Conservation (phyloP, 2,329 filamentous ascomycete genomes). For the Paecilomyces sp. region DNA sequence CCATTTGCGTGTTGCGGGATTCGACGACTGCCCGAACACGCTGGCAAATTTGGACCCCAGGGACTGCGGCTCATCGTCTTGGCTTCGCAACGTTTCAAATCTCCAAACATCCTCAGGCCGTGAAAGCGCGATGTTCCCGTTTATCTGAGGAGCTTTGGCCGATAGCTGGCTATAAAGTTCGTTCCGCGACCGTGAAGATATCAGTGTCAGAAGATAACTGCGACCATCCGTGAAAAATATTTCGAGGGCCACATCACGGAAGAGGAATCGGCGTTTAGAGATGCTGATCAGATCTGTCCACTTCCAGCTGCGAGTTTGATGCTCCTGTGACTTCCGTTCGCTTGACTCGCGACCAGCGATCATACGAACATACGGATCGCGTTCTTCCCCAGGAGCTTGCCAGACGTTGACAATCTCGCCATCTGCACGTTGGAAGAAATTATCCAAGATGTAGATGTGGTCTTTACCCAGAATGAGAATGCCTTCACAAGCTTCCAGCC, state of each 20-base stretch:
- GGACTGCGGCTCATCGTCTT: slow-evolving; percentile 56
- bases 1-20: slow-evolving; percentile 84
- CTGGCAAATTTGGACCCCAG: slow-evolving; percentile 86
- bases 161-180: slow-evolving; percentile 72
- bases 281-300: slow-evolving; percentile 94
- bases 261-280: slow-evolving; percentile 89
- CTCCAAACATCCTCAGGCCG: slow-evolving; percentile 88
- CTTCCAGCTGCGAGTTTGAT: slow-evolving; percentile 83
- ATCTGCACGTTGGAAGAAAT: slow-evolving; percentile 89
- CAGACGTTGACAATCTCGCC: slow-evolving; percentile 96
- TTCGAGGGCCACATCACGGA: slow-evolving; percentile 93
- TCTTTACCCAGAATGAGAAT: slow-evolving; percentile 90
- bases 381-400: slow-evolving; percentile 85
- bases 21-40: slow-evolving; percentile 80
- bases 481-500: slow-evolving; percentile 87
- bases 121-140: slow-evolving; percentile 59
- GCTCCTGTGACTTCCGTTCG: slow-evolving; percentile 55
- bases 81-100: slow-evolving; percentile 70
- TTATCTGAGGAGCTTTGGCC: slow-evolving; percentile 72
- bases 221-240: slow-evolving; percentile 95
- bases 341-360: slow-evolving; percentile 70
- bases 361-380: slow-evolving; percentile 91
- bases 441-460: slow-evolving; percentile 88
- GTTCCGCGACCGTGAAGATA: slow-evolving; percentile 66
- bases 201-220: slow-evolving; percentile 85